Base-by-base conservation (phyloP, 2,329 filamentous ascomycete species). In the Ceratocystis alfenasii region DNA sequence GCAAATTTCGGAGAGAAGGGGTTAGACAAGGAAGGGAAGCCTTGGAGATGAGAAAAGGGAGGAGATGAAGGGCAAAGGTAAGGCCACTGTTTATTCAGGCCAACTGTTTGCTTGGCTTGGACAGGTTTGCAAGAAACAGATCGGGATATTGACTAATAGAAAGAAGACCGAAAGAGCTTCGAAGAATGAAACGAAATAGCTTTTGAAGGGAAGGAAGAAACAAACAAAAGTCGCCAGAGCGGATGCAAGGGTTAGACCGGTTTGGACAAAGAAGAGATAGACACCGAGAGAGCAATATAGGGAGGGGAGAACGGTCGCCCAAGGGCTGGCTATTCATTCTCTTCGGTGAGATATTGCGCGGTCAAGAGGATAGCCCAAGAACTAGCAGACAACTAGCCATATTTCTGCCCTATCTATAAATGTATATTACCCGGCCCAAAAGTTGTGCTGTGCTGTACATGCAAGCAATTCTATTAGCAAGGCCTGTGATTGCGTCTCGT, bases 1-100 rank as follows among this genome's bases (percentile, higher is more conserved):
- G 20, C 5, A 25, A 30, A 12, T 55, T 30, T 55, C n/a, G 50
- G 50, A 25, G 46, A 10, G 48, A 22, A 22, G 20, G 48, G 22
- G 48, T 25, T 50, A 10, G 20, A 50, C 53, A 57, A 30, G 22
- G 53, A 57, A 8, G 53, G 25, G 15, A 57, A 57, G 6, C 22
- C 12, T 33, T 22, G 10, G 8, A 7, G 10, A 12, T 5, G 60
- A 64, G 64, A 67, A 68, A 71, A 70, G 69, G 70, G 69, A 69
- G 70, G 64, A 63, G 36, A 62, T 28, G 50, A 65, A 60, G 44
- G 48, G 36, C 68, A 65, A 68, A 67, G 68, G 65, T 67, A 68
- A 64, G 67, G 59, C 66, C 63, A 67, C 68, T 67, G 68, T 55
- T 62, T 57, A 15, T n/a, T 30, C 20, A 3, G 28, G 28, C 12